Evolutionary conservation across 805 yeast genomes (phyloP).

Genomic region (Nakazawaea wyomingensis): DNA sequence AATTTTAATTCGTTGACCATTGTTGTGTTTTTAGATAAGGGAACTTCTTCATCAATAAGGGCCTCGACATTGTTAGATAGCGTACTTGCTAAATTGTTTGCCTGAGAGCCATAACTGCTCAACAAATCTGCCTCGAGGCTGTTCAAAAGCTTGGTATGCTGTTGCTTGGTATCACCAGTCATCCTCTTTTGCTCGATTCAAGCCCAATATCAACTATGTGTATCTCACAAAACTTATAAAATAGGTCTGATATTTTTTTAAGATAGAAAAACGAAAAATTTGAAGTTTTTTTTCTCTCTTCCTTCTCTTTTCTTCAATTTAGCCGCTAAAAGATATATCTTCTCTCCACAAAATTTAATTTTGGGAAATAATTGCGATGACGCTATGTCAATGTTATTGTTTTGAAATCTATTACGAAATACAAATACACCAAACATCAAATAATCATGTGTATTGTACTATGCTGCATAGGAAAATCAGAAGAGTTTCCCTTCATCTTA

Average conservation of each 20-base stretch:
- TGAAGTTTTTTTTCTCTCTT: too few relatives aligned
- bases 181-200: too few relatives aligned
- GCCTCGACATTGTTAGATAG: slow-evolving; percentile 9
- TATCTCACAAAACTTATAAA: too few relatives aligned
- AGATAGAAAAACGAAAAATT: too few relatives aligned
- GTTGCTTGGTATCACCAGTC: too few relatives aligned
- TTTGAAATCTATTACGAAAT: too few relatives aligned
- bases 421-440: neutral
- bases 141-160: neutral
- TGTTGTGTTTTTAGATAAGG: slow-evolving; percentile 3
- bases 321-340: slow-evolving; percentile 5
- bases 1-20: slow-evolving; percentile 14
- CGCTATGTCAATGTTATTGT: too few relatives aligned
- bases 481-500: slow-evolving; percentile 68
- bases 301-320: neutral
- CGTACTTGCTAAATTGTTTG: slow-evolving; percentile 26
- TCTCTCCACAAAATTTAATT: too few relatives aligned
- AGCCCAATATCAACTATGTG: too few relatives aligned
- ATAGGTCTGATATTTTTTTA: too few relatives aligned
- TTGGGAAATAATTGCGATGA: too few relatives aligned
- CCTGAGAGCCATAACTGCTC: slow-evolving; percentile 3
- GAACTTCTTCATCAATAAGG: neutral
- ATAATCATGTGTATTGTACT: slow-evolving; percentile 40
- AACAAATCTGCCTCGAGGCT: slow-evolving; percentile 5
- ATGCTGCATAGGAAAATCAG: slow-evolving; percentile 69